Evolutionary conservation across 371 early-diverging fungal species (phyloP), one percentile per base, ranked within the genome.

Genomic region (Furculomyces boomerangus): DNA sequence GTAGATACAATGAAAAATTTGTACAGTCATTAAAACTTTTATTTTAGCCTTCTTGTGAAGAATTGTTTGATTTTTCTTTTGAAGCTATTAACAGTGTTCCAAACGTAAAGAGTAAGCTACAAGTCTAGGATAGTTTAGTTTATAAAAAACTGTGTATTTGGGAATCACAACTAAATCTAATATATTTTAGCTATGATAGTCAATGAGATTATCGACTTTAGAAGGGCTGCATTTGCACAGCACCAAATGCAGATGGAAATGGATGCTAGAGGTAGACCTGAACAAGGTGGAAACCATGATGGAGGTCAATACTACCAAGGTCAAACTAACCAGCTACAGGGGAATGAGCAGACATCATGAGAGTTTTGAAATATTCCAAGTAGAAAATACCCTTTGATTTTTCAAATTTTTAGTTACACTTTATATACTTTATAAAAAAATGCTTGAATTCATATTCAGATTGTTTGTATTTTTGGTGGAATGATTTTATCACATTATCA

Each of bases 41-140:
- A 16, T 49, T 27, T 14, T 59, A 76, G 73, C 81, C 85, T 1
- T 65, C 72, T 24, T 83, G 84, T 61, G 70, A 73, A 3, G 70
- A 70, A 26, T 53, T 70, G 18, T 94, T 93, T 75, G 93, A 93
- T 65, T 93, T 95, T 70, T 81, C 87, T 1, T 95, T 95, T 66
- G 95, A 95, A 66, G 70, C 75, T 25, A 75, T 84, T 24, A 88
- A 90, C 45, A 68, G 77, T 1, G 81, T 91, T 57, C 85, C 84
- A 26, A 88, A 88, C 10, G 90, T 95, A 84, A 85, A 82, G 67
- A 65, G 90, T 81, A 73, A 64, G 74, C 7, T 10, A 26, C 25
- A 46, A 20, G 30, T 66, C 20, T 22, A 35, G 22, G 29, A 25
- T 51, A 37, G 27, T 32, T 20, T 45, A 47, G 49, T 43, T 44